Conservation (phyloP, 2,329 filamentous ascomycete species). For the Neurospora crassa region DNA sequence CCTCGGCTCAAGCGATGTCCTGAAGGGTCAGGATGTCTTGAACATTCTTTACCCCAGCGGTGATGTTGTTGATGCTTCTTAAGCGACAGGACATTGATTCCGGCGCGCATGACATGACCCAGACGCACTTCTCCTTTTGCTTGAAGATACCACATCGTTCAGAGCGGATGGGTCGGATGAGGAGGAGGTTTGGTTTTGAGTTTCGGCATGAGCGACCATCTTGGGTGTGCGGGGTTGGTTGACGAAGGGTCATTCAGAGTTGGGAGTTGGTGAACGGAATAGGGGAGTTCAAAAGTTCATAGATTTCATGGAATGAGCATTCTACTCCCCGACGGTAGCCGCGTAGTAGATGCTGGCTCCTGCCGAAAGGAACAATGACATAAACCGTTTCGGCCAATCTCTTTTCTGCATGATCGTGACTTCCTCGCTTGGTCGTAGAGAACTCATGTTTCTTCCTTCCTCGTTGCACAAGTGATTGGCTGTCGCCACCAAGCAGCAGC, state of each 20-base stretch:
- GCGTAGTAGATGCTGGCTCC: neutral
- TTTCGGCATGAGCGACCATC: neutral
- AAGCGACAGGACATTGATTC: neutral
- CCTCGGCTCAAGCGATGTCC: too few species aligned
- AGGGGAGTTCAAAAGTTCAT: neutral
- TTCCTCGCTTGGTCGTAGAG: too few species aligned
- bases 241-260: too few species aligned
- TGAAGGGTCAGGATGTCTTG: conserved; percentile 25
- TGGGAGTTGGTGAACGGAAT: neutral
- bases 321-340: neutral
- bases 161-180: neutral
- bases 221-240: neutral
- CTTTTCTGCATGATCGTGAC: neutral
- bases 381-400: neutral
- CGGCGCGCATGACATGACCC: too few species aligned
- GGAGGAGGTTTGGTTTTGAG: neutral
- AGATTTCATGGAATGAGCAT: neutral
- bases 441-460: too few species aligned
- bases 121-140: too few species aligned
- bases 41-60: conserved; percentile 42
- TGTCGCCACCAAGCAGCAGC: neutral
- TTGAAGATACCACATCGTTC: neutral
- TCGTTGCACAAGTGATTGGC: neutral
- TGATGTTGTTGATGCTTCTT: conserved; percentile 17
- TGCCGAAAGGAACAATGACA: neutral